phyloP scores from a whole-genome alignment of 176 grass and related monocot species.

The Avena insularis region DNA sequence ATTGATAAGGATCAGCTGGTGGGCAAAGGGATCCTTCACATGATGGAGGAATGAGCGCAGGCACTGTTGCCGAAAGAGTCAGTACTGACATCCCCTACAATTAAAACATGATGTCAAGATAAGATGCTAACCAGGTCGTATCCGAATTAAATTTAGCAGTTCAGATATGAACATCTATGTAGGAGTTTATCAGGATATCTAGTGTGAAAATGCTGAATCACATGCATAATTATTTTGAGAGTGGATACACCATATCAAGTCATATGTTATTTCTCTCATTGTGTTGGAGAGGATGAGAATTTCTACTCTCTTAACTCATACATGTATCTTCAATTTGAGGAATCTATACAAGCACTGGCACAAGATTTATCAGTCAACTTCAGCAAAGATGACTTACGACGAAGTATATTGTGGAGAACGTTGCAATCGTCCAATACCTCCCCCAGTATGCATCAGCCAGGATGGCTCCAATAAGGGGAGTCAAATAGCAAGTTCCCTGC shows the following conservation, averaged over 20 bases:
- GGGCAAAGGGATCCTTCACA: slow-evolving; percentile 78
- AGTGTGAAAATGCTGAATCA: slow-evolving; percentile 15
- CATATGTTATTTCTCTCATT: neutral
- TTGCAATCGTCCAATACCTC: slow-evolving; percentile 83
- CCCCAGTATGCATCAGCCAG: slow-evolving; percentile 95
- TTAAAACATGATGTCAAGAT: slow-evolving; percentile 33
- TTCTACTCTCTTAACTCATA: neutral
- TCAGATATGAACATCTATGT: slow-evolving; percentile 14
- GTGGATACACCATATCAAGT: neutral
- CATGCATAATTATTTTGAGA: neutral
- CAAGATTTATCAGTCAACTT: neutral
- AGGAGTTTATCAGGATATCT: neutral
- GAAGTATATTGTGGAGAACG: slow-evolving; percentile 87
- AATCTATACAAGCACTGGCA: neutral
- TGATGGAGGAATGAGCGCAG: slow-evolving; percentile 66
- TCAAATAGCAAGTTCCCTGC: slow-evolving; percentile 84
- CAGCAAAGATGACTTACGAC: slow-evolving; percentile 61
- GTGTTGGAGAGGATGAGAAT: neutral
- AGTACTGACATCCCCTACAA: slow-evolving; percentile 77
- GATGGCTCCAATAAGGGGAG: slow-evolving; percentile 82
- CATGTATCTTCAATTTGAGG: neutral
- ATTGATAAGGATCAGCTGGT: slow-evolving; percentile 65
- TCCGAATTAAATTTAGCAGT: slow-evolving; percentile 9
- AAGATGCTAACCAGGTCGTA: slow-evolving; percentile 18
- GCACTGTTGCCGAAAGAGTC: slow-evolving; percentile 82